A percentile compares a stretch with the other conserved stretches of the same genome.
These are phyloP conservation scores for Boechera stricta DNA, from an alignment of 345 rosid genomes.

Conservation along the genomic window DNA sequence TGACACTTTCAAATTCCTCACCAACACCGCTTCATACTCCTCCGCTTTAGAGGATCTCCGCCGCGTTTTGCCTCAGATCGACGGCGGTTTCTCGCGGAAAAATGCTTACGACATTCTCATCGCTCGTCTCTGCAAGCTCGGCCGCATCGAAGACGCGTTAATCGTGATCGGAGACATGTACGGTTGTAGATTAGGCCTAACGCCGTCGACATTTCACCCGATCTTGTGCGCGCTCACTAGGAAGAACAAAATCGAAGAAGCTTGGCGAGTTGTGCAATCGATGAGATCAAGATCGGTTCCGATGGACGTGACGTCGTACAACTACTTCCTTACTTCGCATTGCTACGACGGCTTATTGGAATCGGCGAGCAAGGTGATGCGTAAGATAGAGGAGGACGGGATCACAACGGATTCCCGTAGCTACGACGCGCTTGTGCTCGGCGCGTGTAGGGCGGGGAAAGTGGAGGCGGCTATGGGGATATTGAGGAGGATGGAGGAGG, in stretches of 20 bases:
- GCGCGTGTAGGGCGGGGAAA: constrained; percentile 60
- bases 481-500: constrained; percentile 65
- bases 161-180: constrained; percentile 49
- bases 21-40: constrained; percentile 48
- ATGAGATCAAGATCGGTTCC: constrained; percentile 47
- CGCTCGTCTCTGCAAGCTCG: constrained; percentile 62
- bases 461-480: constrained; percentile 61
- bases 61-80: constrained; percentile 50
- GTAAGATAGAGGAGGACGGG: constrained; percentile 55
- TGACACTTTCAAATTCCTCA: constrained; percentile 66
- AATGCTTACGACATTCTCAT: constrained; percentile 60
- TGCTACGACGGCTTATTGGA: constrained; percentile 49
- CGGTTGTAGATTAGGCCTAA: constrained; percentile 37
- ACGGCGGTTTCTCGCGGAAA: constrained; percentile 56
- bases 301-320: constrained; percentile 58
- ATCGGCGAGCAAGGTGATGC: constrained; percentile 49
- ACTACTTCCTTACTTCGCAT: constrained; percentile 53
- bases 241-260: constrained; percentile 51
- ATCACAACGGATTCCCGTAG: constrained; percentile 54
- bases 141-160: constrained; percentile 48
- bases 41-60: constrained; percentile 50
- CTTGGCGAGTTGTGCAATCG: constrained; percentile 51
- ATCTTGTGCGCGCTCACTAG: constrained; percentile 49
- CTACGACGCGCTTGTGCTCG: constrained; percentile 67
- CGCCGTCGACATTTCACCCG: constrained; percentile 54